These are phyloP conservation scores for Lodderomyces theae DNA, from an alignment of 1,139 yeast genomes.

Conservation along the genomic window DNA sequence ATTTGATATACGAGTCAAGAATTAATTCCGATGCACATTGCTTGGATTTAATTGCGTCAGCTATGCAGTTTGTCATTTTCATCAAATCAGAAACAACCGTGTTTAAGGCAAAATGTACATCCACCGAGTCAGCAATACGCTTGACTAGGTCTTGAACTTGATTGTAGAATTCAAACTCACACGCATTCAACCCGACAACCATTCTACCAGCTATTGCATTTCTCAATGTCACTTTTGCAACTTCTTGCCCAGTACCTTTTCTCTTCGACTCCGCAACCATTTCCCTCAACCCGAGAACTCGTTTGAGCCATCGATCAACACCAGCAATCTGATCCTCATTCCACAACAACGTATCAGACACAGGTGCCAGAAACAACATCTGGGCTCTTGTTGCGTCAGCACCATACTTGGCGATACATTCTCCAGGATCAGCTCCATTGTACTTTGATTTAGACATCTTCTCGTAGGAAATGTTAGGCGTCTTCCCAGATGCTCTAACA, in stretches of 20 bases:
- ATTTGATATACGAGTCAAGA: conserved; percentile 46
- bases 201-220: conserved; percentile 3
- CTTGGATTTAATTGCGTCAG: conserved; percentile 31
- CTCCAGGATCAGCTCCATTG: conserved; percentile 89
- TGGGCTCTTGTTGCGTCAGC: conserved; percentile 96
- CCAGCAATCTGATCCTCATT: conserved; percentile 86
- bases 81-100: conserved; percentile 86
- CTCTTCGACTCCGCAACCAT: conserved; percentile 8
- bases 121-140: conserved; percentile 58
- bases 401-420: conserved; percentile 75
- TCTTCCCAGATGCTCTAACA: conserved; percentile 47
- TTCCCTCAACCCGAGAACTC: conserved; percentile 49
- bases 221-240: conserved; percentile 3
- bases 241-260: not conserved
- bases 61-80: conserved; percentile 69
- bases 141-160: conserved; percentile 49
- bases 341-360: conserved; percentile 81
- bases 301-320: conserved; percentile 78
- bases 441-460: conserved; percentile 96
- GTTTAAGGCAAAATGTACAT: conserved; percentile 62
- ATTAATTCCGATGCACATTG: conserved; percentile 24
- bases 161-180: conserved; percentile 58
- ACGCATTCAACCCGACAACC: conserved; percentile 25
- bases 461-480: conserved; percentile 63
- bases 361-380: conserved; percentile 90